Percentiles rank a stretch among this genome's conserved stretches.
Evolutionary conservation across 179 eudicot species (phyloP).

Genomic region (Spinacia oleracea): DNA sequence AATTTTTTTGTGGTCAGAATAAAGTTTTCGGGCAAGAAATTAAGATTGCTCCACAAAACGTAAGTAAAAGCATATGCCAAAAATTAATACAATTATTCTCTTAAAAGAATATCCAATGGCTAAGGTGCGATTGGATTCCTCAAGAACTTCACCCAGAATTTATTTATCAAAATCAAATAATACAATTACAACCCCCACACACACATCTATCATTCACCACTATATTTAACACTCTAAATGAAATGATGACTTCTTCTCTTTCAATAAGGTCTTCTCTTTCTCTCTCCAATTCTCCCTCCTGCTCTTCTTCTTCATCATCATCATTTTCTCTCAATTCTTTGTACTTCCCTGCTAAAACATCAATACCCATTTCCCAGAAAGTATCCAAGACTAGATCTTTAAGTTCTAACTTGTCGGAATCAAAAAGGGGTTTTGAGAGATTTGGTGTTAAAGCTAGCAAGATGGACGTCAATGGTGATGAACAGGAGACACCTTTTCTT

Average conservation of each 20-base stretch:
- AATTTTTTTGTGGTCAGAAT: not conserved
- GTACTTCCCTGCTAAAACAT: not conserved
- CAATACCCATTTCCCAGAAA: slow-evolving; percentile 23
- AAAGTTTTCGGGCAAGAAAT: not conserved
- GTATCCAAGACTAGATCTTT: slow-evolving; percentile 24
- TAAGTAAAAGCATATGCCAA: slow-evolving; percentile 10
- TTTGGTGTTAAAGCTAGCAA: slow-evolving; percentile 18
- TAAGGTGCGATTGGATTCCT: slow-evolving; percentile 21
- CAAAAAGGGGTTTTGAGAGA: slow-evolving; percentile 24
- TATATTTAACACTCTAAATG: slow-evolving; percentile 12
- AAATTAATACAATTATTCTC: slow-evolving; percentile 1
- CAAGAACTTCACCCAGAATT: not conserved
- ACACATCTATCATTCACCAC: not conserved
- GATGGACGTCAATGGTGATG: slow-evolving; percentile 54
- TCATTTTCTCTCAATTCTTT: slow-evolving; percentile 11
- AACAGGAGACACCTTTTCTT: slow-evolving; percentile 51
- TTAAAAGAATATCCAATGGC: slow-evolving; percentile 15
- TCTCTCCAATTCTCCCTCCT: slow-evolving; percentile 16
- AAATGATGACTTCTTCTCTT: slow-evolving; percentile 34
- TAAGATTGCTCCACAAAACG: not conserved
- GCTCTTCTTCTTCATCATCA: slow-evolving; percentile 26
- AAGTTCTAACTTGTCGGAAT: slow-evolving; percentile 13
- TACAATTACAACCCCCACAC: not conserved
- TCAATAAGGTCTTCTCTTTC: slow-evolving; percentile 42
- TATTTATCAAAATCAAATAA: slow-evolving; percentile 17